Evolutionary conservation across 1,284 basidiomycete species (phyloP).

Genomic region (Tremellales sp.): DNA sequence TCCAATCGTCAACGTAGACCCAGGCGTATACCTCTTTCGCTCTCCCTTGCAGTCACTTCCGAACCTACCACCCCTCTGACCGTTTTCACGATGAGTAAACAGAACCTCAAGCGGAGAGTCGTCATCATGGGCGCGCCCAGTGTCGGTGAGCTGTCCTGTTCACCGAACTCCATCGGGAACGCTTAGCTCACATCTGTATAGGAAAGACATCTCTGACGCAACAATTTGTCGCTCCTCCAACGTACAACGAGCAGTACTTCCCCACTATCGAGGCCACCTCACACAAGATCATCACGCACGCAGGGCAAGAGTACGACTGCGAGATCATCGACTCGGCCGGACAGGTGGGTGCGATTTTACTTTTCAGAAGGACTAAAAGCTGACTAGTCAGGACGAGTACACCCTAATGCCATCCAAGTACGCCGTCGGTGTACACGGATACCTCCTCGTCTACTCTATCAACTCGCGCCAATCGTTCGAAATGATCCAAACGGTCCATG

Average conservation of each 20-base stretch:
- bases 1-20: too few species aligned
- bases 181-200: slow-evolving; percentile 39
- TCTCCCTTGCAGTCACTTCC: background rate
- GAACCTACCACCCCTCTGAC: background rate
- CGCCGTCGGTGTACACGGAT: slow-evolving; percentile 77
- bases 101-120: slow-evolving; percentile 66
- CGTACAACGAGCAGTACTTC: slow-evolving; percentile 77
- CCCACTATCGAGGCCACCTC: slow-evolving; percentile 92
- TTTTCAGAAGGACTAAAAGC: background rate
- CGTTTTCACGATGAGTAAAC: slow-evolving; percentile 14
- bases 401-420: slow-evolving; percentile 77
- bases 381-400: slow-evolving; percentile 67
- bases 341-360: slow-evolving; percentile 51
- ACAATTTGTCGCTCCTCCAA: slow-evolving; percentile 64
- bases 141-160: slow-evolving; percentile 60
- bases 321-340: slow-evolving; percentile 99
- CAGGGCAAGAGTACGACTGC: slow-evolving; percentile 82
- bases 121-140: slow-evolving; percentile 74
- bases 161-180: background rate
- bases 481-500: slow-evolving; percentile 91
- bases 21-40: background rate
- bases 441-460: slow-evolving; percentile 91
- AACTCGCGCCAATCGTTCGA: slow-evolving; percentile 88
- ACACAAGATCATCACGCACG: slow-evolving; percentile 76
- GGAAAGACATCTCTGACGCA: slow-evolving; percentile 75